phyloP scores from a whole-genome alignment of 208 protist species.

The Trypanosoma vivax region DNA sequence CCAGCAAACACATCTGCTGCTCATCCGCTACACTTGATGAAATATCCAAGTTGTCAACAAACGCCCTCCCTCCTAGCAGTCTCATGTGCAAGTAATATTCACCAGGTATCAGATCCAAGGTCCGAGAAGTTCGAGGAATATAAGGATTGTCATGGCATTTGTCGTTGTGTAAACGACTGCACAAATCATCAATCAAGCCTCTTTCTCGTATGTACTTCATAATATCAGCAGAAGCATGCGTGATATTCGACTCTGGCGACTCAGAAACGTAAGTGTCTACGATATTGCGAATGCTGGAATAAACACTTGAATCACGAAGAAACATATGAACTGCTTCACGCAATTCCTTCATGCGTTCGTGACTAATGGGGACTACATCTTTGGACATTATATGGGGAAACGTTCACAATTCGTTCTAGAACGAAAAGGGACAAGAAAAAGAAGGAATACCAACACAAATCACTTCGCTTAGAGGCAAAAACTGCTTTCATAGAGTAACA shows the following conservation, averaged over 20 bases:
- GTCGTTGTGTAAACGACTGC: slow-evolving; percentile 34
- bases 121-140: slow-evolving; percentile 1
- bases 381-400: slow-evolving; percentile 18
- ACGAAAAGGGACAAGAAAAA: not conserved
- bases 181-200: slow-evolving; percentile 74
- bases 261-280: slow-evolving; percentile 79
- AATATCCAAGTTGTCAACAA: slow-evolving; percentile 88
- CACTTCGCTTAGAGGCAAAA: no score
- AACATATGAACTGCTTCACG: slow-evolving; percentile 76
- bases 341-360: slow-evolving; percentile 62
- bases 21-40: slow-evolving; percentile 17
- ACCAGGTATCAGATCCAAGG: slow-evolving; percentile 19
- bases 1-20: slow-evolving; percentile 49
- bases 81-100: slow-evolving; percentile 78
- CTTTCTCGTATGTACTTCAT: slow-evolving; percentile 82
- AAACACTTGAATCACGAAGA: slow-evolving; percentile 77
- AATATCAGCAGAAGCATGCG: slow-evolving; percentile 53
- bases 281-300: slow-evolving; percentile 83
- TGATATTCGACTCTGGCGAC: slow-evolving; percentile 27
- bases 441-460: not conserved
- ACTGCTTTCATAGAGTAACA: not conserved
- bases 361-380: slow-evolving; percentile 12
- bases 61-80: slow-evolving; percentile 77
- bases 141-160: slow-evolving; percentile 1
- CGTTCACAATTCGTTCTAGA: not conserved